phyloP scores from a whole-genome alignment of 2,329 filamentous ascomycete genomes.

The Apiospora marii region DNA sequence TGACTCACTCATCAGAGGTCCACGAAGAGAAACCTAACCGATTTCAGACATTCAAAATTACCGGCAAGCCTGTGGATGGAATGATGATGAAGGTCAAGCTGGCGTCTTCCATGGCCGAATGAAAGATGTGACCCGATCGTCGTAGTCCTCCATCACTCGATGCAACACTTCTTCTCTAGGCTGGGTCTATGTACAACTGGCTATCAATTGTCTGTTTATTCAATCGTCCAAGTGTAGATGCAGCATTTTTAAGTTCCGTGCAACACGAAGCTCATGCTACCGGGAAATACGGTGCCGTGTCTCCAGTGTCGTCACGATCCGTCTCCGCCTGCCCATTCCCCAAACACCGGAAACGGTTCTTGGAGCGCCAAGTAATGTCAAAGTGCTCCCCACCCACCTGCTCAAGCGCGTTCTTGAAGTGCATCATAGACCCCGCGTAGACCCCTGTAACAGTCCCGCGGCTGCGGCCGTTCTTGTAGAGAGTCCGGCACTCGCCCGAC shows the following conservation, averaged over 20 bases:
- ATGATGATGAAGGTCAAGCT: slow-evolving; percentile 21
- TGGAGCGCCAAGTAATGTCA: not conserved
- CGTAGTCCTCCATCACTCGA: no score
- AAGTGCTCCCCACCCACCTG: slow-evolving; percentile 1
- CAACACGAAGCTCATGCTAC: not conserved
- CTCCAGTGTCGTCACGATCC: not conserved
- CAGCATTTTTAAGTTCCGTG: no score
- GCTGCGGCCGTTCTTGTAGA: slow-evolving; percentile 8
- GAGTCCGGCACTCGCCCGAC: not conserved
- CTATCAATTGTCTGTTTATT: no score
- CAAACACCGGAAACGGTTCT: not conserved
- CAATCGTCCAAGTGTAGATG: no score
- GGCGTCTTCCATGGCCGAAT: slow-evolving; percentile 3
- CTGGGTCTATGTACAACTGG: no score
- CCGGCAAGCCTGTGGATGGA: slow-evolving; percentile 6
- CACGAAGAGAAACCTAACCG: not conserved
- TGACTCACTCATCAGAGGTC: not conserved
- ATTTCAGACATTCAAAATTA: not conserved
- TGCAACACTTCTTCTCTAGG: not conserved
- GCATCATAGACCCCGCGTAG: slow-evolving; percentile 12
- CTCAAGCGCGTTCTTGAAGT: slow-evolving; percentile 12
- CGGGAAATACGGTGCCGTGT: not conserved
- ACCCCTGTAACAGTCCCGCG: not conserved
- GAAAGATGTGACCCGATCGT: no score
- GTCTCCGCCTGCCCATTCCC: not conserved